These are phyloP conservation scores for Hygrocybe punicea DNA, from an alignment of 768 basidiomycete species.

Conservation along the genomic window DNA sequence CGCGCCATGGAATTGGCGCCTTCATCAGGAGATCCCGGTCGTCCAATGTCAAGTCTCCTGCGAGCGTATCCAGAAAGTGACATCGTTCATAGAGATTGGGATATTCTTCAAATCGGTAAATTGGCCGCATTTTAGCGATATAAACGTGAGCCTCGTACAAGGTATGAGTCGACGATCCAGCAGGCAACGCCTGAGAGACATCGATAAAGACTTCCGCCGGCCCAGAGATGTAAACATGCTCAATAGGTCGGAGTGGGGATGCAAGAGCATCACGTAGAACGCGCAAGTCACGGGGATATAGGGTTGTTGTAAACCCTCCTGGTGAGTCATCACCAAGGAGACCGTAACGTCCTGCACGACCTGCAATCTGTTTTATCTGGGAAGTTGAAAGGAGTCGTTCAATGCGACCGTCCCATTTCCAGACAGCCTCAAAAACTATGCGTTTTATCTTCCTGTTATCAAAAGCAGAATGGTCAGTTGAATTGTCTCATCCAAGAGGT, in stretches of 20 bases:
- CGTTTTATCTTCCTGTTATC: conserved; percentile 80
- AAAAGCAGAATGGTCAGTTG: background rate
- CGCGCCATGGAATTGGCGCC: conserved; percentile 56
- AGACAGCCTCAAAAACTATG: conserved; percentile 68
- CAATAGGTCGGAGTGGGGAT: conserved; percentile 48
- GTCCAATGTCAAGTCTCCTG: conserved; percentile 36
- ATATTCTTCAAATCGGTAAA: conserved; percentile 37
- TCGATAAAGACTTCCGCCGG: conserved; percentile 11
- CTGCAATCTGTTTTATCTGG: conserved; percentile 90
- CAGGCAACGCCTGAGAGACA: conserved; percentile 42
- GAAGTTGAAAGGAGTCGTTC: conserved; percentile 56
- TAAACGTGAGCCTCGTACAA: conserved; percentile 50
- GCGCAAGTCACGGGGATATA: conserved; percentile 60
- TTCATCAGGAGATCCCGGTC: conserved; percentile 47
- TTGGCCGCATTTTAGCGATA: conserved; percentile 43
- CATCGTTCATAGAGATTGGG: conserved; percentile 21
- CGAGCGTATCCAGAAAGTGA: conserved; percentile 43
- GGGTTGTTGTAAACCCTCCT: conserved; percentile 71
- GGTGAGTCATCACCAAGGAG: conserved; percentile 46
- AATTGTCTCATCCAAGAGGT: background rate
- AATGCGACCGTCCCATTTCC: conserved; percentile 58
- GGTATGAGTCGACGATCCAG: conserved; percentile 36
- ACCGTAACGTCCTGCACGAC: conserved; percentile 88
- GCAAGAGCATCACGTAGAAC: conserved; percentile 55
- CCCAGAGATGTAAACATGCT: conserved; percentile 47